Percentiles rank a stretch among this genome's conserved stretches.
phyloP scores from a whole-genome alignment of 768 basidiomycete species.

The Amanita rimosa region DNA sequence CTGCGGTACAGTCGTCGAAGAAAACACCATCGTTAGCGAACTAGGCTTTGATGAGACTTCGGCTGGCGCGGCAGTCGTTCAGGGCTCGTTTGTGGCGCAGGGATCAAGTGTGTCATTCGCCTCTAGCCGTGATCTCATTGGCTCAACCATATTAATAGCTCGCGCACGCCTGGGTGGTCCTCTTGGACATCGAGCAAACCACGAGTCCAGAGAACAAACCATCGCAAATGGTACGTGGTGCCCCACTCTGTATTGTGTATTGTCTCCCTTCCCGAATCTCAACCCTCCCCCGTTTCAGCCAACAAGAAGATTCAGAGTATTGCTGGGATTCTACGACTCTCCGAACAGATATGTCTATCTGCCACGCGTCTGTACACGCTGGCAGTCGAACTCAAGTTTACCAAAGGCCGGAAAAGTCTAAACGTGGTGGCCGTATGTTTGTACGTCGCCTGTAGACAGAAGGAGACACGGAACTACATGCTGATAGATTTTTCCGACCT shows the following conservation, averaged over 20 bases:
- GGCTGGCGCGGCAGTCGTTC: slow-evolving; percentile 88
- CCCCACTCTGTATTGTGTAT: slow-evolving; percentile 15
- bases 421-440: slow-evolving; percentile 95
- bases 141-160: slow-evolving; percentile 29
- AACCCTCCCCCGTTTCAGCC: slow-evolving; percentile 38
- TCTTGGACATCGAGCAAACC: slow-evolving; percentile 67
- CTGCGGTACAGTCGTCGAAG: slow-evolving; percentile 87
- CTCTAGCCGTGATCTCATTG: not conserved
- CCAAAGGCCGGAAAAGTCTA: slow-evolving; percentile 81
- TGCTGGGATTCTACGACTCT: slow-evolving; percentile 64
- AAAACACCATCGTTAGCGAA: slow-evolving; percentile 90
- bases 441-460: slow-evolving; percentile 87
- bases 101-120: slow-evolving; percentile 64
- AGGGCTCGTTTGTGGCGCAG: slow-evolving; percentile 85
- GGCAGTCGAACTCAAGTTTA: slow-evolving; percentile 91
- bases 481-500: slow-evolving; percentile 98
- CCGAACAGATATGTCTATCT: slow-evolving; percentile 68
- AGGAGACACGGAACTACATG: slow-evolving; percentile 90
- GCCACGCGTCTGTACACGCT: slow-evolving; percentile 87
- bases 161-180: slow-evolving; percentile 76
- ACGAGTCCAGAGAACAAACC: slow-evolving; percentile 83
- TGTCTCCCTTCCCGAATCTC: too few species aligned
- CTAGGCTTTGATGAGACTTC: slow-evolving; percentile 92
- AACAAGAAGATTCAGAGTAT: slow-evolving; percentile 77
- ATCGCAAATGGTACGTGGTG: slow-evolving; percentile 66